These are phyloP conservation scores for Monascus purpureus DNA, from an alignment of 495 filamentous ascomycete genomes.

Conservation along the genomic window DNA sequence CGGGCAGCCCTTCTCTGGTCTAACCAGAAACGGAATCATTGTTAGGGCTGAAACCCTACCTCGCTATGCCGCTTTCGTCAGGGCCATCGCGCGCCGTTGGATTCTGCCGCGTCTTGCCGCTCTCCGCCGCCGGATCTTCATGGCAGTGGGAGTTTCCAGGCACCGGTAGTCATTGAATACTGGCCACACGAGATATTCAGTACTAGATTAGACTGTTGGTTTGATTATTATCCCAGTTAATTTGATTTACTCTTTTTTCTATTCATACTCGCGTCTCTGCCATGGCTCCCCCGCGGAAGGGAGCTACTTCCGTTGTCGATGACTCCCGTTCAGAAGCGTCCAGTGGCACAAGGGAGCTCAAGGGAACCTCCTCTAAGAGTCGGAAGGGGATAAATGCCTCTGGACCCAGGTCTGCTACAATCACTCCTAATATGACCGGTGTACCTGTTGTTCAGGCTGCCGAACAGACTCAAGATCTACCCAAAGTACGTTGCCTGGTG, in stretches of 20 bases:
- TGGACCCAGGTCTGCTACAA: conserved; percentile 11
- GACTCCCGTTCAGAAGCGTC: conserved; percentile 43
- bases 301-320: conserved; percentile 27
- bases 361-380: conserved; percentile 16
- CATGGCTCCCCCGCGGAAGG: conserved; percentile 37
- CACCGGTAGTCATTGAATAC: no score
- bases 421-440: conserved; percentile 22
- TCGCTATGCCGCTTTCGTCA: no score
- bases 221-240: no score
- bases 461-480: conserved; percentile 14
- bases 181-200: no score
- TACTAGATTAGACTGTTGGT: no score
- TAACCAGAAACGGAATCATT: no score
- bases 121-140: no score
- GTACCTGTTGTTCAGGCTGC: conserved; percentile 16
- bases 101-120: conserved; percentile 29
- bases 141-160: no score
- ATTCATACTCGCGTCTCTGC: conserved; percentile 2
- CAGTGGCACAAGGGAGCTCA: conserved; percentile 35
- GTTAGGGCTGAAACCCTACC: no score
- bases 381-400: conserved; percentile 16
- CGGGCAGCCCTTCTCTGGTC: no score
- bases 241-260: no score
- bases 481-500: conserved; percentile 8
- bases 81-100: neutral